Conservation (phyloP, 2,329 filamentous ascomycete species). For the Pochonia chlamydosporia region DNA sequence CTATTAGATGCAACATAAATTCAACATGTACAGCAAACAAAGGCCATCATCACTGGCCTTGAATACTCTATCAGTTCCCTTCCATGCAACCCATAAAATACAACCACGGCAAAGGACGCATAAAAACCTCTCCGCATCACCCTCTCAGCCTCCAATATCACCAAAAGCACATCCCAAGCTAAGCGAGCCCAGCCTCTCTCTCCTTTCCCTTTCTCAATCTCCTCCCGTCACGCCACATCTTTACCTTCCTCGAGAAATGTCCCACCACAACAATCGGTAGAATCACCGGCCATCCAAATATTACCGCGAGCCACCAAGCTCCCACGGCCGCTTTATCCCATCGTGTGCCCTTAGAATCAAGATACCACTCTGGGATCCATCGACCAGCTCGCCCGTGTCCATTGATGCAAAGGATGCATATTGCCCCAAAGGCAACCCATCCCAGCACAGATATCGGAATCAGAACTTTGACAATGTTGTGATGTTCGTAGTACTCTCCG, state of each 20-base stretch:
- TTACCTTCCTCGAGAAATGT: conserved; percentile 62
- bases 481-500: neutral
- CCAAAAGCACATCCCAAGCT: too few species aligned
- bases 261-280: conserved; percentile 63
- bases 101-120: too few species aligned
- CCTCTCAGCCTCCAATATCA: too few species aligned
- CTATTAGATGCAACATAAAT: neutral
- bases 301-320: conserved; percentile 22
- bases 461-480: conserved; percentile 10
- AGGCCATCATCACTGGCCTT: neutral
- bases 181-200: neutral
- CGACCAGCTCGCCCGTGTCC: conserved; percentile 19
- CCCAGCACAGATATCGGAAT: conserved; percentile 19
- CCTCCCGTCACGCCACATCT: conserved; percentile 24
- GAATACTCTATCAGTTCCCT: neutral
- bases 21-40: neutral
- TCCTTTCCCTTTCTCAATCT: conserved; percentile 40
- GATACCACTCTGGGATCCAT: conserved; percentile 29
- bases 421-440: conserved; percentile 25
- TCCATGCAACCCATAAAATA: neutral
- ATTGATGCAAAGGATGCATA: conserved; percentile 26
- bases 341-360: conserved; percentile 17
- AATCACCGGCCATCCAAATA: conserved; percentile 49
- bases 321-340: conserved; percentile 17
- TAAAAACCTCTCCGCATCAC: too few species aligned